A percentile compares a stretch with the other conserved stretches of the same genome.
Evolutionary conservation across 140 eudicot genomes (phyloP).

Genomic region (Cichorium intybus): DNA sequence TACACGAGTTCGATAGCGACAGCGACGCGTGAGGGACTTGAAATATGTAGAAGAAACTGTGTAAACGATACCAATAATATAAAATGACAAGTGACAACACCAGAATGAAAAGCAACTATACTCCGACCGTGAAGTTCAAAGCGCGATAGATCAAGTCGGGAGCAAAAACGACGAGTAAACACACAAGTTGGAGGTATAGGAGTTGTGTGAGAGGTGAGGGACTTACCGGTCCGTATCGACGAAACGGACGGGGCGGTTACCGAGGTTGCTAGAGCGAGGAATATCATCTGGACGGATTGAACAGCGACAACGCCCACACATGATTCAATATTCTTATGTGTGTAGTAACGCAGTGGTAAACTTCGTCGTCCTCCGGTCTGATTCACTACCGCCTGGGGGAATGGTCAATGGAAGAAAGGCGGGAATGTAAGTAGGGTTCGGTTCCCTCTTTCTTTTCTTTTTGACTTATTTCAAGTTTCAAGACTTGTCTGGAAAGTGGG

Average conservation of each 20-base stretch:
- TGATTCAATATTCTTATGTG: constrained; percentile 12
- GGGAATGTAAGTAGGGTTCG: constrained; percentile 34
- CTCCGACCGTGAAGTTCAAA: not conserved
- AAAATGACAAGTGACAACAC: not conserved
- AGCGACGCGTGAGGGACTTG: no score
- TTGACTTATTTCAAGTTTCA: not conserved
- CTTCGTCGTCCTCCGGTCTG: not conserved
- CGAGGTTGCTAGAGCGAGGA: constrained; percentile 65
- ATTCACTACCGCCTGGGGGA: not conserved
- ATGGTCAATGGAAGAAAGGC: constrained; percentile 33
- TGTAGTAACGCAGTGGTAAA: not conserved
- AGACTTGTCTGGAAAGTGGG: not conserved
- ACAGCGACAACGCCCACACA: constrained; percentile 90
- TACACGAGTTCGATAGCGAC: not conserved
- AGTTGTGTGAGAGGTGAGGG: not conserved
- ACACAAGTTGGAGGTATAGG: not conserved
- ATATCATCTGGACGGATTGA: constrained; percentile 72
- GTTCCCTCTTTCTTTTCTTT: not conserved
- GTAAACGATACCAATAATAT: no score
- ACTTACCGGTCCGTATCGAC: constrained; percentile 62
- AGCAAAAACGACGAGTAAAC: not conserved
- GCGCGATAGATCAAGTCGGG: not conserved
- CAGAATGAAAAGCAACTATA: not conserved
- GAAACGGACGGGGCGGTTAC: constrained; percentile 60
- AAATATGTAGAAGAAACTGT: no score